phyloP scores from a whole-genome alignment of 2,329 filamentous ascomycete genomes.

The Botrytis porri region DNA sequence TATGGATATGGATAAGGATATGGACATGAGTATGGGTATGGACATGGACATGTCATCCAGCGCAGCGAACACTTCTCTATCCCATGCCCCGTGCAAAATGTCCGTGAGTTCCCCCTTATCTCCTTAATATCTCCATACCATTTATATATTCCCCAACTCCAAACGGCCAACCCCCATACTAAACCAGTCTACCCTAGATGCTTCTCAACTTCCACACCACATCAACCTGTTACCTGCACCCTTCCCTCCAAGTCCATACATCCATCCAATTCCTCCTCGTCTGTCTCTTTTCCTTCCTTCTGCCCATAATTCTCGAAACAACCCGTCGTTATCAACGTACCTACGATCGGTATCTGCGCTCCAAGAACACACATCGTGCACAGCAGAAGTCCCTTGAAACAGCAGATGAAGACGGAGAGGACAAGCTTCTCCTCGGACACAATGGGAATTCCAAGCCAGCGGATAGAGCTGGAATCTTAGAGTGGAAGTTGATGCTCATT shows the following conservation, averaged over 20 bases:
- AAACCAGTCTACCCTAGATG: constrained; percentile 24
- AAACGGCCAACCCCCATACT: not conserved
- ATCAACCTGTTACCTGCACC: constrained; percentile 29
- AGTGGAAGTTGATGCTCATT: not conserved
- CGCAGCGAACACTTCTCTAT: constrained; percentile 24
- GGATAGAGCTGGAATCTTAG: not conserved
- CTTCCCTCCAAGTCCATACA: constrained; percentile 27
- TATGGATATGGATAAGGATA: not conserved
- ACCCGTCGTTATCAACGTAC: constrained; percentile 26
- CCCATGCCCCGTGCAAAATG: constrained; percentile 26
- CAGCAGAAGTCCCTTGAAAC: constrained; percentile 13
- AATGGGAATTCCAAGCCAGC: not conserved
- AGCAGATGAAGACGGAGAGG: constrained; percentile 23
- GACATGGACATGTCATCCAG: not conserved
- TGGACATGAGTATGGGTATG: constrained; percentile 18
- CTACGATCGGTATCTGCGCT: constrained; percentile 26
- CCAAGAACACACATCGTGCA: not conserved
- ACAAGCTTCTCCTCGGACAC: constrained; percentile 24
- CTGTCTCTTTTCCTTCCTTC: constrained; percentile 28
- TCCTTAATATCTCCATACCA: not conserved
- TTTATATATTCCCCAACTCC: not conserved
- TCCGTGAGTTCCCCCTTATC: constrained; percentile 23
- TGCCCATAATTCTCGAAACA: constrained; percentile 29
- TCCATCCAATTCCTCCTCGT: constrained; percentile 28
- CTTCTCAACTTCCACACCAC: constrained; percentile 32